phyloP scores from a whole-genome alignment of 805 yeast species.

The Wickerhamiella australiensis region DNA sequence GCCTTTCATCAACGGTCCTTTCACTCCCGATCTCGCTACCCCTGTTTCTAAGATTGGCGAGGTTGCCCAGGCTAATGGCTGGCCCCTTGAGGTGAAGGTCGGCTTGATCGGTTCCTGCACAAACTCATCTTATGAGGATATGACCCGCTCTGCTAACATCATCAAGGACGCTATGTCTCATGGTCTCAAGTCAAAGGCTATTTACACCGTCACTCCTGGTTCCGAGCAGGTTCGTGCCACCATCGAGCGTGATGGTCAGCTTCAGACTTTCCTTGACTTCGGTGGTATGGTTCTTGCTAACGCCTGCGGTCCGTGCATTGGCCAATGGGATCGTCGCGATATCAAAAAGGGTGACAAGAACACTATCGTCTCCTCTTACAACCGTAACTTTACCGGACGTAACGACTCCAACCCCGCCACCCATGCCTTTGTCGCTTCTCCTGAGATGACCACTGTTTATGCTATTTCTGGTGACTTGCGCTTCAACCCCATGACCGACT shows the following conservation, averaged over 20 bases:
- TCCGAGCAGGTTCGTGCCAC: constrained; percentile 98
- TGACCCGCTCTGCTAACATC: constrained; percentile 92
- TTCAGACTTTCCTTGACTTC: constrained; percentile 74
- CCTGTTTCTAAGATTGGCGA: constrained; percentile 79
- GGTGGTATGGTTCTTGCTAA: constrained; percentile 94
- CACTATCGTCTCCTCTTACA: constrained; percentile 93
- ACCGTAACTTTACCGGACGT: constrained; percentile 96
- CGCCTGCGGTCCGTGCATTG: constrained; percentile 99
- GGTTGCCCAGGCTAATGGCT: constrained; percentile 68
- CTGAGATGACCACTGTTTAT: constrained; percentile 90
- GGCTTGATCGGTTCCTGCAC: constrained; percentile 98
- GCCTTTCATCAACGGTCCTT: constrained; percentile 96
- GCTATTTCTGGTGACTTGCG: constrained; percentile 93
- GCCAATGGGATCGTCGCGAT: constrained; percentile 96
- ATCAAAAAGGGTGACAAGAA: constrained; percentile 88
- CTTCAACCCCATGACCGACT: constrained; percentile 90
- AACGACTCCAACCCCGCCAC: constrained; percentile 97
- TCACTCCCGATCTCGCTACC: constrained; percentile 95
- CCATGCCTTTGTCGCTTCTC: constrained; percentile 93
- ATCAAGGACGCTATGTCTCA: constrained; percentile 80
- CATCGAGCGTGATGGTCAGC: constrained; percentile 90
- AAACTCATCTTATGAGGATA: constrained; percentile 95
- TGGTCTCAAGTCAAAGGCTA: constrained; percentile 84
- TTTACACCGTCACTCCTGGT: constrained; percentile 94
- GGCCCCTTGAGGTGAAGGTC: constrained; percentile 90